phyloP scores from a whole-genome alignment of 805 yeast species.

The Myxozyma vanderwaltii region DNA sequence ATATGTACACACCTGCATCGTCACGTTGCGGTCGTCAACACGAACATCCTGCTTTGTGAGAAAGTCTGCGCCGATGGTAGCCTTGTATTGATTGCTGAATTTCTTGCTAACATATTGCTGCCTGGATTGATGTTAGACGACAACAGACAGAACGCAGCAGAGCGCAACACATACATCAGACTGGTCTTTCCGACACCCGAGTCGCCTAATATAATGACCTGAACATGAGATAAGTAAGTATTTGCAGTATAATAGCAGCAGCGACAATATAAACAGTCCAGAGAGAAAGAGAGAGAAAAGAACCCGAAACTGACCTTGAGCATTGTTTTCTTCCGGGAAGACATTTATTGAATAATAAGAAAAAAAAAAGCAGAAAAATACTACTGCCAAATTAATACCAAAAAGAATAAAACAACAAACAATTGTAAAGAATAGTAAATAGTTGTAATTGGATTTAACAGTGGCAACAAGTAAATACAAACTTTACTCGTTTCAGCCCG shows the following conservation, averaged over 20 bases:
- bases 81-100: constrained; percentile 93
- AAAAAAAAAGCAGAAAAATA: background rate
- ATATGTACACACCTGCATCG: constrained; percentile 49
- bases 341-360: constrained; percentile 24
- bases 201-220: constrained; percentile 92
- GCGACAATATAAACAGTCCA: background rate
- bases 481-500: background rate
- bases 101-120: constrained; percentile 95
- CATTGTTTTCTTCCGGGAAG: constrained; percentile 45
- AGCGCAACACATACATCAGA: constrained; percentile 67
- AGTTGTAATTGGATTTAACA: too few relatives aligned
- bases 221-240: background rate
- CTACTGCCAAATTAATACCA: background rate
- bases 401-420: background rate
- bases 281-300: background rate
- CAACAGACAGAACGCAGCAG: too few relatives aligned
- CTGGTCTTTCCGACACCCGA: constrained; percentile 98
- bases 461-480: background rate
- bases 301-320: constrained; percentile 43
- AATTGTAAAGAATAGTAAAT: too few relatives aligned
- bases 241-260: too few relatives aligned
- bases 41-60: constrained; percentile 79
- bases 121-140: too few relatives aligned
- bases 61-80: constrained; percentile 97
- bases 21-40: constrained; percentile 79